These are phyloP conservation scores for Corynascus novoguineensis DNA, from an alignment of 495 filamentous ascomycete species.

Conservation along the genomic window DNA sequence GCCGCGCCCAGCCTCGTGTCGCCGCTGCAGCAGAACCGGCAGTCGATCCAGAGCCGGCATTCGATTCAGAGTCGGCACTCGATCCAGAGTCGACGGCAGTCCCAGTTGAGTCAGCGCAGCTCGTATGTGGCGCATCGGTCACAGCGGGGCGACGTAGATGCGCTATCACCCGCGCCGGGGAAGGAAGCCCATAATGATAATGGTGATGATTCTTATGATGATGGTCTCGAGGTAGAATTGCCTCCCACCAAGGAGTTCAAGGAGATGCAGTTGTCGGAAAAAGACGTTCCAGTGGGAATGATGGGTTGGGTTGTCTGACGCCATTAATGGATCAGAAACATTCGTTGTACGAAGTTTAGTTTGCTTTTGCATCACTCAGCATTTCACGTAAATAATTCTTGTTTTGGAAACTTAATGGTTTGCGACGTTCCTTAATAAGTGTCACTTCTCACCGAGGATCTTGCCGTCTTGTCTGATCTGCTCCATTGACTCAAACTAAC, in stretches of 20 bases:
- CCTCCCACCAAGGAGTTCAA: conserved; percentile 15
- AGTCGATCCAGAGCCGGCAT: too few species aligned
- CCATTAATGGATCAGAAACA: too few species aligned
- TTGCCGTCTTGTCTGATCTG: too few species aligned
- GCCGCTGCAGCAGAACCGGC: not conserved
- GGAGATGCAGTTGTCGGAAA: conserved; percentile 14
- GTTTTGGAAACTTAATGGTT: too few species aligned
- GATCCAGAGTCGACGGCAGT: too few species aligned
- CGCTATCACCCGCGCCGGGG: not conserved
- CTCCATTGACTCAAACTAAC: not conserved
- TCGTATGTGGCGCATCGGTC: not conserved
- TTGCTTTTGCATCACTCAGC: not conserved
- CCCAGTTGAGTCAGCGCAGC: conserved; percentile 1
- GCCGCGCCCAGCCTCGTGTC: not conserved
- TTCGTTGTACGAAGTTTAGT: not conserved
- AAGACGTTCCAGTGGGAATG: conserved; percentile 4
- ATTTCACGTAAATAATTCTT: not conserved
- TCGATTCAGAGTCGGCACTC: too few species aligned
- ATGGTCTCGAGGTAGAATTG: conserved; percentile 22
- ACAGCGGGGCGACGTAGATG: not conserved
- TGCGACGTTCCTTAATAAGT: too few species aligned
- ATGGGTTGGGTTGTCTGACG: conserved; percentile 18
- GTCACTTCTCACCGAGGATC: too few species aligned
- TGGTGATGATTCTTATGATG: conserved; percentile 21
- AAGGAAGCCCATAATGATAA: not conserved